Evolutionary conservation across 2,329 filamentous ascomycete genomes (phyloP).

Genomic region (Ascochyta pisi): DNA sequence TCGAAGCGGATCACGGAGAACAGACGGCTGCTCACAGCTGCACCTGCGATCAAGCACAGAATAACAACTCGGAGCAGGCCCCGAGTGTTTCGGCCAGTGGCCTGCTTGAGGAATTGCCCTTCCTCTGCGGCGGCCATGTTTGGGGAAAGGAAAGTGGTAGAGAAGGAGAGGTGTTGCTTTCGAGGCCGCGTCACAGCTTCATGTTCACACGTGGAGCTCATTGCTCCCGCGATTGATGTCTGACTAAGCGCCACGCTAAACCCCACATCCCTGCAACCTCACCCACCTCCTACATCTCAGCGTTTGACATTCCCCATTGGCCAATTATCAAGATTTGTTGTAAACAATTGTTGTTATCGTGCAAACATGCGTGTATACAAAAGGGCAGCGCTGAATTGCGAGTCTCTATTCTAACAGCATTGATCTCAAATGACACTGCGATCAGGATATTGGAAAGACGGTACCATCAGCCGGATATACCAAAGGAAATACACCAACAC

Average conservation of each 20-base stretch:
- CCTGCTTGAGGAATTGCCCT: constrained; percentile 72
- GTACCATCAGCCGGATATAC: too few relatives aligned
- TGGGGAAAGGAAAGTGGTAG: constrained; percentile 29
- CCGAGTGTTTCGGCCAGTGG: constrained; percentile 80
- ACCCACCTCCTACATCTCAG: too few relatives aligned
- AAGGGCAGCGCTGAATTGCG: too few relatives aligned
- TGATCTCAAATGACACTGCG: too few relatives aligned
- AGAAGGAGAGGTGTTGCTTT: constrained; percentile 37
- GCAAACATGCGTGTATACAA: too few relatives aligned
- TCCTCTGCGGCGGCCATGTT: constrained; percentile 51
- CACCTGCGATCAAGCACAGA: constrained; percentile 86
- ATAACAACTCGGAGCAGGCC: constrained; percentile 89
- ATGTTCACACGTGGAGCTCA: constrained; percentile 29
- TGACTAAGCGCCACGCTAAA: constrained; percentile 4
- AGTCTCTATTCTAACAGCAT: too few relatives aligned
- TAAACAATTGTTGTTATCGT: too few relatives aligned
- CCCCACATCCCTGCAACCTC: constrained; percentile 23
- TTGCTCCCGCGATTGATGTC: constrained; percentile 13
- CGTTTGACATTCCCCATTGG: too few relatives aligned
- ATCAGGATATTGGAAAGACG: too few relatives aligned
- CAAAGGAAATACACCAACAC: too few relatives aligned
- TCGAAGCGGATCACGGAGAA: constrained; percentile 99
- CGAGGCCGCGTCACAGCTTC: constrained; percentile 46
- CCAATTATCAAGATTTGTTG: too few relatives aligned
- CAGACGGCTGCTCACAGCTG: constrained; percentile 88